Base-by-base conservation (phyloP, 768 basidiomycete species). In the Russula earlei region DNA sequence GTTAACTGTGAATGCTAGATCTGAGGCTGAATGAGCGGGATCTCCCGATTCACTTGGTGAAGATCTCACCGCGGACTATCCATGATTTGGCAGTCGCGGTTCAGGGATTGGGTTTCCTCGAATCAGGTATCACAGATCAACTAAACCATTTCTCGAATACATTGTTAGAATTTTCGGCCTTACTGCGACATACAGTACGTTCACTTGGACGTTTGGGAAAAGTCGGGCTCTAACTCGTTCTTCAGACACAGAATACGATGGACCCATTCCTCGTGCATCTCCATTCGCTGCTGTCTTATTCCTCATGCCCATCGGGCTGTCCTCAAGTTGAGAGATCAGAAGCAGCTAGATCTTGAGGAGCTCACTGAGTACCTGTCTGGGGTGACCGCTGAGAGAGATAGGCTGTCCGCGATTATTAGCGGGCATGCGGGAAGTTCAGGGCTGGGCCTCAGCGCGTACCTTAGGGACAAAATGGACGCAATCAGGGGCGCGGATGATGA, bases 261-360 rank as follows among this genome's bases (percentile, higher is more conserved):
- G 94, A 96, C 66, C 93, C 94, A 5, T 87, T 96, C 70, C 81
- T 97, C 37, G 72, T 84, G 27, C 91, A 95, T 66, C 75, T 97
- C 1, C 92, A 96, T 66, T 91, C 93, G 2, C 77, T 98, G 6
- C 75, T 93, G n/a, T 79, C 84, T n/a, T 97, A 97, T 70, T 91
- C 92, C n/a, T 2, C 84, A 91, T 66, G 85, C 90, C 29, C 95
- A 97, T 63, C 85, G 91, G 49, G 83, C 87, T n/a, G 91, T 98
- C 20, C 79, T 99, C 62, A 95, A 91, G 70, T 78, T 96, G 29
- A 84, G 96, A 43, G 96, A 98, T 68, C 96, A 98, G 71, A 99
- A 98, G 69, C 96, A 99, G 69, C 81, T 98, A 53, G 96, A 99
- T 67, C 95, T 97, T 61, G 96, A 99, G 71, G 95, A 98, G 68